Evolutionary conservation across 2,329 filamentous ascomycete genomes (phyloP), one percentile per base, ranked within the genome.

Genomic region (Fusarium sp.): DNA sequence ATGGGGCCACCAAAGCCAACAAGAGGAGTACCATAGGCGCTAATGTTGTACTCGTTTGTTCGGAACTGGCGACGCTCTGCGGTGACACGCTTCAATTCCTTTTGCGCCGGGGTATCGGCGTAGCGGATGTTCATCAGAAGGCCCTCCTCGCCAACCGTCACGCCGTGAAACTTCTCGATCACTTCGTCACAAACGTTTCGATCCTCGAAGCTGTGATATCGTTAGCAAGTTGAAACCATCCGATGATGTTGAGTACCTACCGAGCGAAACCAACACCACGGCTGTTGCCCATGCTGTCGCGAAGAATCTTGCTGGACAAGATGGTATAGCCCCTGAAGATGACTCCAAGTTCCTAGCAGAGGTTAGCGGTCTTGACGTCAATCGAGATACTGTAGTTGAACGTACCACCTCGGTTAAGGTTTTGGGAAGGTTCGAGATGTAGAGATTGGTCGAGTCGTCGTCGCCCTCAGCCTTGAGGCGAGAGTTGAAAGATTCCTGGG

Each of bases 201-300:
- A 64, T 83, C 87, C 80, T 98, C 94, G 74, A 99, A 99, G 33
- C 95, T 98, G 69, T 14, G 7, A 4, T n/a, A 4, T 22, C 15
- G 42, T 69, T 44, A 72, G 60, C n/a, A 8, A 28, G 10, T 28
- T 31, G 15, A 15, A 36, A 33, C 10, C 26, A 17, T 40, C 10
- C 4, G 15, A 26, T 18, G 8, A 20, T 18, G 14, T 9, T 57
- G 24, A 49, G 34, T 56, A 78, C 87, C 76, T 84, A 97, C 95
- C 96, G 92, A 81, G 95, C 95, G 82, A 99, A 99, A 38, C 96
- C 96, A 78, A 99, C 96, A 72, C 97, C 95, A 74, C 97, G 95
- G 79, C 95, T 97, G 76, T 96, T 94, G 61, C 95, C 96, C 79
- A 95, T 92, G 74, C 88, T 90, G 79, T 98, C 95, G 50, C 95